phyloP scores from a whole-genome alignment of 306 rosid species.

The Lathyrus aphaca region DNA sequence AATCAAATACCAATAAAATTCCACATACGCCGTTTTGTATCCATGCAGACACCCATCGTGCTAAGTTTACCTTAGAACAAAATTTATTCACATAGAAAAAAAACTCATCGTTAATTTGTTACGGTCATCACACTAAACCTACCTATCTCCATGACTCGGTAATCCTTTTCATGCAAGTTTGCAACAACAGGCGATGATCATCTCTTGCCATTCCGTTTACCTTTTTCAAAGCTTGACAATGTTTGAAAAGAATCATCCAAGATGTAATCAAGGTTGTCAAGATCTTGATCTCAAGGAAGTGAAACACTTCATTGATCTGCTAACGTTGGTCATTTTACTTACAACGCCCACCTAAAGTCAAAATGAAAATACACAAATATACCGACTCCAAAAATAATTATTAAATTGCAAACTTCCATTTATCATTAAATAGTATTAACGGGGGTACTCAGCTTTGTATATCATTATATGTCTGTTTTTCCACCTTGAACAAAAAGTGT shows the following conservation, averaged over 20 bases:
- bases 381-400: neutral
- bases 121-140: neutral
- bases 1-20: too few species aligned
- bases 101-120: conserved; percentile 12
- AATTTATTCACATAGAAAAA: neutral
- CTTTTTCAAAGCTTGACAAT: neutral
- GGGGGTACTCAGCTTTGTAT: too few species aligned
- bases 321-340: conserved; percentile 59
- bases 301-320: conserved; percentile 26
- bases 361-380: conserved; percentile 24
- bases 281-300: too few species aligned
- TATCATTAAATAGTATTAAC: too few species aligned
- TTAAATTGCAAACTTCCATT: conserved; percentile 17
- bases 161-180: neutral
- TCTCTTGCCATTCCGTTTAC: conserved; percentile 1
- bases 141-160: conserved; percentile 3
- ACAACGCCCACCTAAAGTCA: conserved; percentile 58
- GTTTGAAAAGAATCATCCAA: neutral
- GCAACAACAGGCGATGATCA: too few species aligned
- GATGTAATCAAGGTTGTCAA: too few species aligned
- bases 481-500: conserved; percentile 1
- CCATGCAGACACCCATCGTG: neutral
- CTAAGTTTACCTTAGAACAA: conserved; percentile 16
- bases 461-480: neutral
- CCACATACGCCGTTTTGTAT: too few species aligned